Base-by-base conservation (phyloP, 2,329 filamentous ascomycete species). In the Xylaria digitata region DNA sequence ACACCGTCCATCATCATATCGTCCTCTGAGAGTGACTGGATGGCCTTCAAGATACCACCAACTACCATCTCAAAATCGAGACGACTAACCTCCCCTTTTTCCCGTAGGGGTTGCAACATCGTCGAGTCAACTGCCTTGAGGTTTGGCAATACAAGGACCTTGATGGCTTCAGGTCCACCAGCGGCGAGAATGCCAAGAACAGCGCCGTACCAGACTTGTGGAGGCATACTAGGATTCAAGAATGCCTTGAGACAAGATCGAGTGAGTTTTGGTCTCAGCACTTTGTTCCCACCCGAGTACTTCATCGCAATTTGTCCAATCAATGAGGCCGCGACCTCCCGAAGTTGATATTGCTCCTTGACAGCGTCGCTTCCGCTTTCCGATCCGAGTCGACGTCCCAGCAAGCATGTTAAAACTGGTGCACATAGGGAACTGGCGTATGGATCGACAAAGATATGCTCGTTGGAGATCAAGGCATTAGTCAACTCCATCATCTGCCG, bases 231-330 rank as follows among this genome's bases (percentile, higher is more conserved):
- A 0, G 93, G 92, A 75, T 97, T 94, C 34, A 99, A 86, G 79
- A 97, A 95, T 74, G 92, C 90, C 81, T 97, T 97, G 40, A 98
- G 86, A 75, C 94, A 97, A 0, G 94, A 96, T n/a, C 96, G 88
- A 3, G 94, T 94, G 34, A 99, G 90, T 70, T 96, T 92, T 1
- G 94, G 90, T 64, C 94, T 93, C 30, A 98, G 87, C 15, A 93
- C 90, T 49, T 92, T 89, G 65, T 94, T 97, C 4, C 90, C 91
- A 30, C 89, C 86, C 6, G 91, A 89, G 81, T 96, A 97, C 75
- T 94, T 95, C 69, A 86, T 87, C 3, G 92, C 90, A 45, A 99
- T 92, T 42, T 89, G 87, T 37, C 89, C 90, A 17, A 98, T 86
- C 5, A 99, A 85, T 0, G 92, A 92, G 0, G 93, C 93, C 0